These are phyloP conservation scores for Actinomortierella ambigua DNA, from an alignment of 371 early-diverging fungal genomes.

Conservation along the genomic window DNA sequence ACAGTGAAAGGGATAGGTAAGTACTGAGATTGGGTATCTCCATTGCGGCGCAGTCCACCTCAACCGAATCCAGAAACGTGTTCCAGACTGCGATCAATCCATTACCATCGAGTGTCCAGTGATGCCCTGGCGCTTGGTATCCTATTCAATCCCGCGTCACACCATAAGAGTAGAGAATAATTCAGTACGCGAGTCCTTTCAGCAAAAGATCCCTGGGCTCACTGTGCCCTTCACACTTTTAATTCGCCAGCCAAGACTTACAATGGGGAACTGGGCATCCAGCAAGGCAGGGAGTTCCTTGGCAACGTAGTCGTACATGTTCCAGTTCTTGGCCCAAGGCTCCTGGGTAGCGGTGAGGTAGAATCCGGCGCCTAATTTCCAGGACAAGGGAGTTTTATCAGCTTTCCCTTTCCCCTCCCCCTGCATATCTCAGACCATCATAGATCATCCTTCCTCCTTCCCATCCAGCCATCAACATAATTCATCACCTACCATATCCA, in stretches of 20 bases:
- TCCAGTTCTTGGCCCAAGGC: constrained; percentile 75
- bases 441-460: background rate
- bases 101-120: constrained; percentile 84
- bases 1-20: too few relatives aligned
- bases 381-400: background rate
- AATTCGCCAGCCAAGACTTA: constrained; percentile 33
- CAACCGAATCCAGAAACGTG: too few relatives aligned
- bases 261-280: constrained; percentile 60
- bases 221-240: background rate
- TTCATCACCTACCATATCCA: constrained; percentile 25
- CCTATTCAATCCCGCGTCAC: too few relatives aligned
- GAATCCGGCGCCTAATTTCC: constrained; percentile 82
- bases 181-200: too few relatives aligned
- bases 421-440: constrained; percentile 16
- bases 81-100: background rate
- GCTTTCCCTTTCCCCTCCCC: too few relatives aligned
- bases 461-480: background rate
- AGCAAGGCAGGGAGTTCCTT: constrained; percentile 73
- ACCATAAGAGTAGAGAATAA: background rate
- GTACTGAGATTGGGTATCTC: too few relatives aligned
- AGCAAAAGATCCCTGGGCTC: too few relatives aligned
- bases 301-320: constrained; percentile 86
- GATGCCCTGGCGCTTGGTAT: constrained; percentile 65
- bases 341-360: constrained; percentile 80
- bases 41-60: background rate